Evolutionary conservation across 129 eudicot genomes (phyloP), one percentile per base, ranked within the genome.

Genomic region (Flaveria robusta): DNA sequence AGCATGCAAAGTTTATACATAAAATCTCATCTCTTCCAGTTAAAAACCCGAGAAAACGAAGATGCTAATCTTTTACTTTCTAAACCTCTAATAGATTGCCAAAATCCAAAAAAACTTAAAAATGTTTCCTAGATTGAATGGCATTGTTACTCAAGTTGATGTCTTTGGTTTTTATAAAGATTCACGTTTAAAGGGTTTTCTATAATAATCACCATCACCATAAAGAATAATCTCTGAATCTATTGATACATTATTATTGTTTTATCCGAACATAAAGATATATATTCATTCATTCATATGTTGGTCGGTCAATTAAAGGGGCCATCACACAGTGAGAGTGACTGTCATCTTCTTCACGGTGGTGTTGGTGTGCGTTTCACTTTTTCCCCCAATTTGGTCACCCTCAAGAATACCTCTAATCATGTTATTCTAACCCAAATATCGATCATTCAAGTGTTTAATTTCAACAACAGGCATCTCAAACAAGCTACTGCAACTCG

Each of bases 261-360:
- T 31, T 72, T 37, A 54, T 37, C 54, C 54, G 9, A 18, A 37
- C 13, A 55, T 9, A 72, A 72, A 41, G 31, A 41, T 34, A 22
- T 37, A 72, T 18, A 51, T 2, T 46, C 8, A 6, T 52, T 5
- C 39, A 34, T 34, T 34, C 39, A 52, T 12, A 27, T 18, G 1
- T 47, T 46, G 3, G 52, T 19, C 45, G 26, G 79, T 80, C 83
- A 80, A 80, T 41, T 27, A 80, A 80, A 73, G 74, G 73, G 70
- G 75, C 83, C 70, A 73, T 74, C 71, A 78, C 73, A 20, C 7
- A 34, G 55, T 1, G 49, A 72, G 59, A 22, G 70, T 66, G 68
- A 64, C 83, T 79, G 69, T 73, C 83, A 80, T 80, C 83, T 80
- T 49, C 79, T 73, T 73, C 75, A 54, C 83, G 47, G 66, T 49